These are phyloP conservation scores for Pulveroboletus sp. DNA, from an alignment of 768 basidiomycete genomes.

Conservation along the genomic window DNA sequence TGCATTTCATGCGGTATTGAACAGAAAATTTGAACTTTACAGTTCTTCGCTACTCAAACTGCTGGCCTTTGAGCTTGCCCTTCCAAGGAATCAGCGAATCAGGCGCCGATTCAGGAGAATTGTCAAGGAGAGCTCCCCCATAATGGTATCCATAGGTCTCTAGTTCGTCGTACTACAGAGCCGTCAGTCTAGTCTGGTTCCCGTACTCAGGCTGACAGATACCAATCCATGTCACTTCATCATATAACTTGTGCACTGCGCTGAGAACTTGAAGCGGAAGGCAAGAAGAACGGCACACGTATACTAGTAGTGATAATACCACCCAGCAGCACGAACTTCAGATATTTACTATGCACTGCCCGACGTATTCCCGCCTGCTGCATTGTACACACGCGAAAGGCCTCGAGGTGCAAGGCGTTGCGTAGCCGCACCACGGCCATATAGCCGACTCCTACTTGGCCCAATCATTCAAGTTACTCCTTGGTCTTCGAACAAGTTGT, in stretches of 20 bases:
- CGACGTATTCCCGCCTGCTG: slow-evolving; percentile 18
- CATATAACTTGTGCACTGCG: neutral
- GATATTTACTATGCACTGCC: too few relatives aligned
- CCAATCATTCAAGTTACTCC: slow-evolving; percentile 7
- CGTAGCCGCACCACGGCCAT: slow-evolving; percentile 2
- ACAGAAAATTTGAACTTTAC: slow-evolving; percentile 51
- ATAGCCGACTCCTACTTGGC: slow-evolving; percentile 16
- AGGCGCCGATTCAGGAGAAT: slow-evolving; percentile 45
- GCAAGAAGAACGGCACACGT: too few relatives aligned
- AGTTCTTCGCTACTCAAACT: slow-evolving; percentile 41
- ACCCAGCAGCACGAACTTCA: too few relatives aligned
- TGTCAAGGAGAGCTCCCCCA: slow-evolving; percentile 32
- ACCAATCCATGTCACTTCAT: slow-evolving; percentile 3
- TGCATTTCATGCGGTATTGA: slow-evolving; percentile 71
- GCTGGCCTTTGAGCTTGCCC: slow-evolving; percentile 50
- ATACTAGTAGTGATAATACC: too few relatives aligned
- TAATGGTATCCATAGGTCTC: slow-evolving; percentile 23
- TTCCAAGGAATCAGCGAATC: slow-evolving; percentile 42
- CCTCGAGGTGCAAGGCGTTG: slow-evolving; percentile 25
- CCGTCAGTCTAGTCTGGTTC: too few relatives aligned
- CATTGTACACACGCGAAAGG: slow-evolving; percentile 22
- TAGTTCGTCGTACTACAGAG: slow-evolving; percentile 1
- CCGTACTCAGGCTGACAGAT: too few relatives aligned
- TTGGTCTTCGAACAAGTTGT: slow-evolving; percentile 5
- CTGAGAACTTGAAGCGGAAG: too few relatives aligned